Evolutionary conservation across 768 basidiomycete genomes (phyloP).

Genomic region (Lyophyllum decastes): DNA sequence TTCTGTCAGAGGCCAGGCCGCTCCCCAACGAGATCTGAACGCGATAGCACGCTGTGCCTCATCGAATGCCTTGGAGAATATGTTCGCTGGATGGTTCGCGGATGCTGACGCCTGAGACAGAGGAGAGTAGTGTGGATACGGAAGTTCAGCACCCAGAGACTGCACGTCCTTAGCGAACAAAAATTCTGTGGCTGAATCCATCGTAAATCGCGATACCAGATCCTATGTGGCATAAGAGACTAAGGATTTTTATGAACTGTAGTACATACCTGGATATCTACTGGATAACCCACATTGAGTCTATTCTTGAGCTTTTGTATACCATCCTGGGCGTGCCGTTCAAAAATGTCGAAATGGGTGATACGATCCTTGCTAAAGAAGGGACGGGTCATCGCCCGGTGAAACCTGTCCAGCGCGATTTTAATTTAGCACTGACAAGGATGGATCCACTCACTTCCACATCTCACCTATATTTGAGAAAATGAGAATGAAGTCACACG

Average conservation of each 20-base stretch:
- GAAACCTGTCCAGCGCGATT: constrained; percentile 41
- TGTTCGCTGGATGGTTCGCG: constrained; percentile 35
- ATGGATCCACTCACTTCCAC: constrained; percentile 58
- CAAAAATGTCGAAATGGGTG: constrained; percentile 65
- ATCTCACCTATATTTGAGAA: constrained; percentile 47
- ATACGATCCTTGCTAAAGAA: constrained; percentile 68
- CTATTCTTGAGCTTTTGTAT: constrained; percentile 45
- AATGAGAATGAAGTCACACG: not conserved
- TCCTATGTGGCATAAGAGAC: constrained; percentile 29
- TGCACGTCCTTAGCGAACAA: constrained; percentile 56
- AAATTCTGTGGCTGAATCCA: constrained; percentile 65
- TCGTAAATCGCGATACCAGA: constrained; percentile 51
- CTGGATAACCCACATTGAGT: constrained; percentile 44
- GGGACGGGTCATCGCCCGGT: constrained; percentile 67
- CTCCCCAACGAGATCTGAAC: constrained; percentile 37
- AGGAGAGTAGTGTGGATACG: constrained; percentile 41
- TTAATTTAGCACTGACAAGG: not conserved
- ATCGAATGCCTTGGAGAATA: constrained; percentile 52
- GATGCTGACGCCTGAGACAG: constrained; percentile 27
- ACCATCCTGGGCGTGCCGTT: constrained; percentile 50
- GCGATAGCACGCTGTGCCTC: constrained; percentile 40
- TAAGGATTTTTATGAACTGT: not conserved
- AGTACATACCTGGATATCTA: constrained; percentile 58
- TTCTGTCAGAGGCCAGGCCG: constrained; percentile 51
- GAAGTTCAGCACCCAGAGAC: constrained; percentile 49